Percentiles rank a stretch among this genome's conserved stretches.
Conservation (phyloP, 139 green algal species). For the Microglena sp. region DNA sequence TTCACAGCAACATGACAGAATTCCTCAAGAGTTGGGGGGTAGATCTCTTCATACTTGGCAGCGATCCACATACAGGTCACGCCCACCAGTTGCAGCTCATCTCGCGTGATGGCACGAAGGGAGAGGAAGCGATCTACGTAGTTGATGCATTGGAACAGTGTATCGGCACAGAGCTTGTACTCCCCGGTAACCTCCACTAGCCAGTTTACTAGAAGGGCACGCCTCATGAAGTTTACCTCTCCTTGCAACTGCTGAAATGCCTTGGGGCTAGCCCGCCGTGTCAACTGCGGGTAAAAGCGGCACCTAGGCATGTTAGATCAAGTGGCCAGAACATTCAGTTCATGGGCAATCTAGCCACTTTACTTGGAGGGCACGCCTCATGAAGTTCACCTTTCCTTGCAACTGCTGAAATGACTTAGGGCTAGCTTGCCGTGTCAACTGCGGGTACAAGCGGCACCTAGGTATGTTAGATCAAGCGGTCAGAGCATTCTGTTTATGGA, state of each 20-base stretch:
- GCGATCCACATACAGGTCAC: conserved; percentile 90
- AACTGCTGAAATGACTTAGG: conserved; percentile 57
- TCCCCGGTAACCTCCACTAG: conserved; percentile 89
- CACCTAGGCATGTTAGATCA: no score
- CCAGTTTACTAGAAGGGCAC: conserved; percentile 94
- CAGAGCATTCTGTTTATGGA: no score
- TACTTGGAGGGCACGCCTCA: conserved; percentile 90
- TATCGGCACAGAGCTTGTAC: conserved; percentile 89
- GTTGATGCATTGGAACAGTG: conserved; percentile 76
- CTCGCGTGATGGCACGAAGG: conserved; percentile 18
- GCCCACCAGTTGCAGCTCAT: conserved; percentile 62
- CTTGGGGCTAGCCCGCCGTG: conserved; percentile 37
- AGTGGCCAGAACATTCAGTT: no score
- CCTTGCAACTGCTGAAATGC: conserved; percentile 69
- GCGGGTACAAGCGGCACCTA: no score
- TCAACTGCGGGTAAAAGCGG: conserved; percentile 46
- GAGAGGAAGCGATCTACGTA: conserved; percentile 88
- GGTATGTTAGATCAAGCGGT: no score
- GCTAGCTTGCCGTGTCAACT: conserved; percentile 48
- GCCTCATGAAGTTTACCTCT: conserved; percentile 87
- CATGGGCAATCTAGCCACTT: no score
- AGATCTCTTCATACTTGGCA: conserved; percentile 98
- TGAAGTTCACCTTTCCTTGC: conserved; percentile 79
- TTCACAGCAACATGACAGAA: no score
- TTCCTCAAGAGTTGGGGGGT: conserved; percentile 80